Conservation (phyloP, 1,139 yeast species). For the Geotrichum macrosporum region DNA sequence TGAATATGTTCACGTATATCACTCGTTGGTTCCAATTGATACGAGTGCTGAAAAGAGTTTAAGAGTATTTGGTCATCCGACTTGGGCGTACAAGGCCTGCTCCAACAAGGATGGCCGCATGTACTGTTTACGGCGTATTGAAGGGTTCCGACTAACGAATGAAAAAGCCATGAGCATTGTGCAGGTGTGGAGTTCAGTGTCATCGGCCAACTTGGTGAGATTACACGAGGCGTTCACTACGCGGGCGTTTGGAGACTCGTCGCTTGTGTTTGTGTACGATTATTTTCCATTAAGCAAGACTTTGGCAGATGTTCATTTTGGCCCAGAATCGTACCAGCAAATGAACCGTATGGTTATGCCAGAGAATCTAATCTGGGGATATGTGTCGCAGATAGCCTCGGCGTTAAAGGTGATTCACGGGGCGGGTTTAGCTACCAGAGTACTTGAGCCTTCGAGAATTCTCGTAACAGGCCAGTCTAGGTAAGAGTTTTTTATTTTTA, state of each 20-base stretch:
- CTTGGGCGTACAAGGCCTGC: conserved; percentile 71
- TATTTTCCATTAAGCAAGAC: conserved; percentile 64
- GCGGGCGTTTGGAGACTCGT: conserved; percentile 75
- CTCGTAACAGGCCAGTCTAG: conserved; percentile 67
- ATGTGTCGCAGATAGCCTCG: conserved; percentile 65
- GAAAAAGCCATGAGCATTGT: conserved; percentile 53
- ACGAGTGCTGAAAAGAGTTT: conserved; percentile 50
- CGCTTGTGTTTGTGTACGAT: conserved; percentile 56
- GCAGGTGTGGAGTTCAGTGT: conserved; percentile 46
- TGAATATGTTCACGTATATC: conserved; percentile 73
- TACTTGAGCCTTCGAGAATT: conserved; percentile 62
- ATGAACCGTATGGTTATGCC: conserved; percentile 39
- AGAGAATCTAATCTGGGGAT: conserved; percentile 69
- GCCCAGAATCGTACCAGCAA: conserved; percentile 31
- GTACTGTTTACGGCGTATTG: conserved; percentile 72
- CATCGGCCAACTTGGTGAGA: conserved; percentile 55
- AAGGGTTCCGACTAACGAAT: conserved; percentile 55
- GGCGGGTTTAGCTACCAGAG: conserved; percentile 57
- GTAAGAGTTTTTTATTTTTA: neutral
- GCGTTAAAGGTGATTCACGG: conserved; percentile 64
- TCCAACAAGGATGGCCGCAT: conserved; percentile 75
- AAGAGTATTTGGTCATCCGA: conserved; percentile 56
- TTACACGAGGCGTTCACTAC: conserved; percentile 83
- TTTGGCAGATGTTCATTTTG: conserved; percentile 52
- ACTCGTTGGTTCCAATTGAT: conserved; percentile 82